phyloP scores from a whole-genome alignment of 1,284 basidiomycete genomes.

The Cronartium quercuum region DNA sequence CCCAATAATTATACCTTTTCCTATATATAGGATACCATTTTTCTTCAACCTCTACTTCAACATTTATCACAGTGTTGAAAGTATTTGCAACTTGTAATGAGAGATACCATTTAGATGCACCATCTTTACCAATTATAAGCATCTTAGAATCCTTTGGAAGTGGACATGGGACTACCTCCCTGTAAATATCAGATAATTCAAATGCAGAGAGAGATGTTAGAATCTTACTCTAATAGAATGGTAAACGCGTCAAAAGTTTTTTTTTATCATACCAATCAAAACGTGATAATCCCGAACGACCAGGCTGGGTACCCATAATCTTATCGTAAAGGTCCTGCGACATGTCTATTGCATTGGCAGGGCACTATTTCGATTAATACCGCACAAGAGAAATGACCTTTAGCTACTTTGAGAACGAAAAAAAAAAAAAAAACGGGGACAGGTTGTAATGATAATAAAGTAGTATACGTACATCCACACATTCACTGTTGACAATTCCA shows the following conservation, averaged over 20 bases:
- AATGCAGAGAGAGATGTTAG: neutral
- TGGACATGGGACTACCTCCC: conserved; percentile 14
- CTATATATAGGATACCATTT: neutral
- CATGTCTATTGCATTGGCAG: conserved; percentile 6
- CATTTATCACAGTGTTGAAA: neutral
- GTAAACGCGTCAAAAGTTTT: too few species aligned
- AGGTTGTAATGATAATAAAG: neutral
- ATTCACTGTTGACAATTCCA: conserved; percentile 4
- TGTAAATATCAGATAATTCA: neutral
- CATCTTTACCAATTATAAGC: conserved; percentile 11
- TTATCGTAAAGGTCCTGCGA: neutral
- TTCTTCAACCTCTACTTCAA: neutral
- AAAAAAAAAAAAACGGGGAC: neutral
- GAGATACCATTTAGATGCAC: conserved; percentile 14
- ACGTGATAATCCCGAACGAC: neutral
- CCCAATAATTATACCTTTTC: conserved; percentile 24
- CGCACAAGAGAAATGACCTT: neutral
- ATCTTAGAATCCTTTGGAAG: neutral
- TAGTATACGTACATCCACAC: conserved; percentile 8
- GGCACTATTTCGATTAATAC: conserved; percentile 1
- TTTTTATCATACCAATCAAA: conserved; percentile 7
- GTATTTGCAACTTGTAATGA: conserved; percentile 14
- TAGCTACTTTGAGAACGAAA: neutral
- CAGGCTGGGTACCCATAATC: conserved; percentile 1
- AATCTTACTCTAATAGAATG: too few species aligned